phyloP scores from a whole-genome alignment of 495 filamentous ascomycete species.

The Penicillium pancosmium region DNA sequence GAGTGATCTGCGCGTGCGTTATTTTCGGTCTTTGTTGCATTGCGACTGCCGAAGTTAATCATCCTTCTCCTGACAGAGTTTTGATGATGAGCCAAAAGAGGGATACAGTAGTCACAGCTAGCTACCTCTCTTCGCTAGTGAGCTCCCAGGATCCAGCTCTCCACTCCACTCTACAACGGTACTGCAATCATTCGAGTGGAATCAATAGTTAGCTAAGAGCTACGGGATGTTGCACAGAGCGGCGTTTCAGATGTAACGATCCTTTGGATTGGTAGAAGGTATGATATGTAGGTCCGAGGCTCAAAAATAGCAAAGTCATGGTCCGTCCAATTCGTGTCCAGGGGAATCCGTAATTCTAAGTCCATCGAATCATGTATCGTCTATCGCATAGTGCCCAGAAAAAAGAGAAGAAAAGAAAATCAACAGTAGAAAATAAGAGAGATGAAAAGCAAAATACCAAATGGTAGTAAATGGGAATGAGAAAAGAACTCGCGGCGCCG shows the following conservation, averaged over 20 bases:
- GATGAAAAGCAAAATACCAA: neutral
- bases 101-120: neutral
- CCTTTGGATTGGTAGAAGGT: neutral
- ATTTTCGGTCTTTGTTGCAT: neutral
- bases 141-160: too few species aligned
- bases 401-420: neutral
- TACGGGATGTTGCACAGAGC: neutral
- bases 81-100: neutral
- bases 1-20: neutral
- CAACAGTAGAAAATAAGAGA: neutral
- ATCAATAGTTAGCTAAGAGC: neutral
- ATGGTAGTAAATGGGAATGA: neutral
- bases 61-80: neutral
- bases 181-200: neutral
- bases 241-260: neutral
- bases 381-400: neutral
- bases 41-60: neutral
- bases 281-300: neutral
- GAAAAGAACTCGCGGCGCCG: neutral
- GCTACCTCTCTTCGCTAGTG: neutral
- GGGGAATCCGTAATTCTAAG: conserved; percentile 1
- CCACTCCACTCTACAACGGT: too few species aligned
- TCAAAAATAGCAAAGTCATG: neutral
- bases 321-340: neutral
- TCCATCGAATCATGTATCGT: conserved; percentile 2